Evolutionary conservation across 1,139 yeast species (phyloP).

Genomic region (Saccharomyces hybrid): DNA sequence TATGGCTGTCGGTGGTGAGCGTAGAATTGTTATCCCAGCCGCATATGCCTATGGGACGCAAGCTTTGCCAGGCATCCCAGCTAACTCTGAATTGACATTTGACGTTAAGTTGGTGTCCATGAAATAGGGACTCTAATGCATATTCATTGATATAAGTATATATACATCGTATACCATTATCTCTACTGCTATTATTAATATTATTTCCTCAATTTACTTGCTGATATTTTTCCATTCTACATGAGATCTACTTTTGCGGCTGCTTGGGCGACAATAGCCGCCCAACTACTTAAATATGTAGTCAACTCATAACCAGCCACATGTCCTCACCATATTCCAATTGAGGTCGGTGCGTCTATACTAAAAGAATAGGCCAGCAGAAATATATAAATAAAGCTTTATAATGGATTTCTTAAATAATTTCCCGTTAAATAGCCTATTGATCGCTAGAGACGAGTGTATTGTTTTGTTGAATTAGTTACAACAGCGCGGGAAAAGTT

Average conservation of each 20-base stretch:
- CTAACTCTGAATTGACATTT: conserved; percentile 91
- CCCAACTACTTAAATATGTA: not conserved
- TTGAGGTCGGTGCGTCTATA: not conserved
- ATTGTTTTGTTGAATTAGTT: not conserved
- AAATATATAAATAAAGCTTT: not conserved
- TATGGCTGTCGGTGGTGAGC: conserved; percentile 98
- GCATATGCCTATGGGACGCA: conserved; percentile 94
- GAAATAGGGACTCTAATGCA: conserved; percentile 44
- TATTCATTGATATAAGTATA: not conserved
- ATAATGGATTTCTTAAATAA: not conserved
- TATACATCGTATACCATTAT: not conserved
- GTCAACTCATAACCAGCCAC: too few species aligned
- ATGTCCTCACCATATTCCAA: not conserved
- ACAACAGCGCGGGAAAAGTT: not conserved
- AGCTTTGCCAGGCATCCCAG: conserved; percentile 93
- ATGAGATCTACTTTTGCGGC: not conserved
- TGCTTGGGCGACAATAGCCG: not conserved
- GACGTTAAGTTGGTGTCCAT: conserved; percentile 90
- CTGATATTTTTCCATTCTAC: not conserved
- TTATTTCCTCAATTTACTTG: not conserved
- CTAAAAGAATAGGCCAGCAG: not conserved
- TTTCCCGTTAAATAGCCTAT: not conserved
- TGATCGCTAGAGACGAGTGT: not conserved
- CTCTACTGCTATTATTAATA: not conserved
- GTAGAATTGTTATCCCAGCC: conserved; percentile 94